Evolutionary conservation across 78 protist species (phyloP).

Genomic region (Pigoraptor vietnamica): DNA sequence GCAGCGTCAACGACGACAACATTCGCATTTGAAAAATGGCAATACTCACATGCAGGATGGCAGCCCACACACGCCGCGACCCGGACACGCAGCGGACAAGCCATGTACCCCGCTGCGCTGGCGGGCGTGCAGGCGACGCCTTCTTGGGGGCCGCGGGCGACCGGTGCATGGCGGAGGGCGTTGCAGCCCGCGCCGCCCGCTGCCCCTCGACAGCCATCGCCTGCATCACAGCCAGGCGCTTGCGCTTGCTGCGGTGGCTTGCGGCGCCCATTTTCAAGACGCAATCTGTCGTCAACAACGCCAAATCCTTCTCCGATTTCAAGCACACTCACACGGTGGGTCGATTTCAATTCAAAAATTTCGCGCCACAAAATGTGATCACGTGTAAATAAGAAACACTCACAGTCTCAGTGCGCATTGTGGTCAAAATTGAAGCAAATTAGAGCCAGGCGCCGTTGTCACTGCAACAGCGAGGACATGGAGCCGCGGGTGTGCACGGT

Average conservation of each 20-base stretch:
- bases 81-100: too few species aligned
- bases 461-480: background rate
- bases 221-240: background rate
- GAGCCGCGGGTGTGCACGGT: background rate
- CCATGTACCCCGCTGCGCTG: too few species aligned
- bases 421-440: background rate
- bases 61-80: too few species aligned
- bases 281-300: background rate
- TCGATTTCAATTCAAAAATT: too few species aligned
- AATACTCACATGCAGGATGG: too few species aligned
- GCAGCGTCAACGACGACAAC: background rate
- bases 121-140: background rate
- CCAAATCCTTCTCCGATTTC: too few species aligned
- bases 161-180: background rate
- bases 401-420: background rate
- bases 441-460: too few species aligned
- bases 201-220: background rate
- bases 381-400: too few species aligned
- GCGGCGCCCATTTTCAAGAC: background rate
- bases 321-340: too few species aligned
- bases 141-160: background rate
- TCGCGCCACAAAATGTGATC: too few species aligned
- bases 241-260: background rate
- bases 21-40: too few species aligned
- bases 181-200: background rate